Evolutionary conservation across 2,329 filamentous ascomycete species (phyloP), one percentile per base, ranked within the genome.

Genomic region (Biscogniauxia mediterranea): DNA sequence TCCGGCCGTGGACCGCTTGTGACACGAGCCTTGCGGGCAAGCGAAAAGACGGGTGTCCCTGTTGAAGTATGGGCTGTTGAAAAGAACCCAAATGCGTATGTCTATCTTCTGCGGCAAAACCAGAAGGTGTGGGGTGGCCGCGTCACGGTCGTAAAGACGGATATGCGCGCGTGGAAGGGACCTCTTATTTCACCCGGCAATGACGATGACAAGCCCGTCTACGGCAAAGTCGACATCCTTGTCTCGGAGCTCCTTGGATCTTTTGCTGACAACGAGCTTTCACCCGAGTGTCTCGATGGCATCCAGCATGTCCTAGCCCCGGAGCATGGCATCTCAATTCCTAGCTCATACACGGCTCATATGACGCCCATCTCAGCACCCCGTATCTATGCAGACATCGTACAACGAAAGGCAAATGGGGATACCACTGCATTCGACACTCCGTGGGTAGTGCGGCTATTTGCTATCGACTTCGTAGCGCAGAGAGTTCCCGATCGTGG

Each of bases 31-130:
- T 79, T 99, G 25, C 87, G 87, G 62, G 96, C 95, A 13, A 94
- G 92, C 69, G 83, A 88, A 64, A 83, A 81, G 17, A 90, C 92
- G 1, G 89, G 89, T 1, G 89, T 97, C 3, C 81, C 87, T 20
- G 90, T 98, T 56, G 88, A 93, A 68, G 84, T 96, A 53, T 98
- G 93, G 88, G 95, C 92, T 0, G 87, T 99, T 3, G 95, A 99
- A 77, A 99, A 99, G 83, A 99, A 99, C 76, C 95, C 92, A 3
- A 98, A 99, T 72, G 95, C 95, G 0, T 98, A 94, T 73, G 93
- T 99, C 6, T 88, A 97, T 66, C 85, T 99, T 2, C 87, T 97
- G 64, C 85, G 91, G 23, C 92, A 96, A 72, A 98, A 98, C 71
- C 83, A 89, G 65, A 85, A 83, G 19, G 83, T 87, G n/a, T 99